phyloP scores from a whole-genome alignment of 1,139 yeast species.

The Pichia sp. region DNA sequence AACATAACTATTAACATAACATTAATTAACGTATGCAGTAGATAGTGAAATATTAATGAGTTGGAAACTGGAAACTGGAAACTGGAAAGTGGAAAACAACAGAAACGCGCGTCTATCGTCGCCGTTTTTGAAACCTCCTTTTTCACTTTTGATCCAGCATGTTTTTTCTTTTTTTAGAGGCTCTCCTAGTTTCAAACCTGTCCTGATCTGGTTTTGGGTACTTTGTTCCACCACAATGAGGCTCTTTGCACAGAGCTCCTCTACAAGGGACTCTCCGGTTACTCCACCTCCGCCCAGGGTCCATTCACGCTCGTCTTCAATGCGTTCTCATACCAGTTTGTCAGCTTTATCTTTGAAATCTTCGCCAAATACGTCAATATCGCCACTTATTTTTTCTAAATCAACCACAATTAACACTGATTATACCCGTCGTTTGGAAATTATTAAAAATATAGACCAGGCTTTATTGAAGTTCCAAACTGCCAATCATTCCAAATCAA shows the following conservation, averaged over 20 bases:
- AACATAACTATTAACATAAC: not conserved
- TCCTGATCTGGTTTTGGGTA: too few relatives aligned
- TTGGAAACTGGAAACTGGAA: too few relatives aligned
- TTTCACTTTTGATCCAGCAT: not conserved
- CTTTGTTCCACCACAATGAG: not conserved
- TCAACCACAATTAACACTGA: not conserved
- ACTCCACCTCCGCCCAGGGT: not conserved
- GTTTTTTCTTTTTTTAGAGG: not conserved
- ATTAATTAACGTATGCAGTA: too few relatives aligned
- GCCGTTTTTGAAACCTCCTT: not conserved
- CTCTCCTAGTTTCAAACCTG: too few relatives aligned
- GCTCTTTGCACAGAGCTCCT: not conserved
- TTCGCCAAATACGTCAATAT: constrained; percentile 5
- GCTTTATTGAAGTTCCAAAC: constrained; percentile 44
- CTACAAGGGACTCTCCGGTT: not conserved
- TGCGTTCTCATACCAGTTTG: constrained; percentile 2
- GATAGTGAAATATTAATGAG: too few relatives aligned
- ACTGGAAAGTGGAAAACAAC: too few relatives aligned
- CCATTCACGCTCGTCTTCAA: constrained; percentile 10
- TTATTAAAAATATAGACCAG: constrained; percentile 39
- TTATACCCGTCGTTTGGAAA: constrained; percentile 6
- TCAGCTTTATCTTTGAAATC: not conserved
- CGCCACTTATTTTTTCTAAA: constrained; percentile 4
- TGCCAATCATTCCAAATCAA: constrained; percentile 46
- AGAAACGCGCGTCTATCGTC: not conserved